phyloP scores from a whole-genome alignment of 345 rosid genomes.

The Iberis pinnata region DNA sequence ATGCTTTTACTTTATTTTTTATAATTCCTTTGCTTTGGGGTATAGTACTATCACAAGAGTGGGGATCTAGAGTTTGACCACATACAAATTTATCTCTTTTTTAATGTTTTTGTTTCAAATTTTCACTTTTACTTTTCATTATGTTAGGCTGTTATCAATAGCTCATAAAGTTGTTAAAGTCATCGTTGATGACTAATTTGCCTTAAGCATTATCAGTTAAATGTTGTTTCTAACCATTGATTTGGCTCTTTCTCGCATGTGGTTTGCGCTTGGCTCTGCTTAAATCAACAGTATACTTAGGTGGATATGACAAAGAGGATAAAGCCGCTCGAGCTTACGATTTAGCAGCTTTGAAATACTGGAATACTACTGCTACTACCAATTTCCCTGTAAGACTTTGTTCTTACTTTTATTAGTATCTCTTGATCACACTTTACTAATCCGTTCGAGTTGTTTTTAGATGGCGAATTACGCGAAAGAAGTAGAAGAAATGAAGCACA shows the following conservation, averaged over 20 bases:
- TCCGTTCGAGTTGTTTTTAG: constrained; percentile 30
- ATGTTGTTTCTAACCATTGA: not conserved
- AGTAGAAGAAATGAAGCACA: constrained; percentile 81
- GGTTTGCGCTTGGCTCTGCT: constrained; percentile 17
- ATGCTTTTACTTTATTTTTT: constrained; percentile 32
- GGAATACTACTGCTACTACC: constrained; percentile 92
- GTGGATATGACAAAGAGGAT: constrained; percentile 98
- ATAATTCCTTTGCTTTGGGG: constrained; percentile 22
- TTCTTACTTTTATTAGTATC: not conserved
- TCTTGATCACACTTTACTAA: constrained; percentile 7
- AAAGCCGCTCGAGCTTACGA: constrained; percentile 97
- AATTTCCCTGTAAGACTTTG: constrained; percentile 60
- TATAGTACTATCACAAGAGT: constrained; percentile 24
- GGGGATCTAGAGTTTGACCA: constrained; percentile 32
- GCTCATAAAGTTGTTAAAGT: too few relatives aligned
- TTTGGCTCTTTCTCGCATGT: constrained; percentile 13
- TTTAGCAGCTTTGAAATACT: constrained; percentile 92
- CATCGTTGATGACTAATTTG: constrained; percentile 3
- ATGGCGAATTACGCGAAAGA: constrained; percentile 62
- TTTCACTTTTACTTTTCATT: constrained; percentile 29
- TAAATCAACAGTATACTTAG: constrained; percentile 80
- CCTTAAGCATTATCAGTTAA: not conserved
- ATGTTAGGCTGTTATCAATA: too few relatives aligned
- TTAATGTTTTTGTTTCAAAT: constrained; percentile 7
- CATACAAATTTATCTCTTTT: constrained; percentile 6